Conservation (phyloP, 1,284 basidiomycete genomes). For the Ustilago trichophora region DNA sequence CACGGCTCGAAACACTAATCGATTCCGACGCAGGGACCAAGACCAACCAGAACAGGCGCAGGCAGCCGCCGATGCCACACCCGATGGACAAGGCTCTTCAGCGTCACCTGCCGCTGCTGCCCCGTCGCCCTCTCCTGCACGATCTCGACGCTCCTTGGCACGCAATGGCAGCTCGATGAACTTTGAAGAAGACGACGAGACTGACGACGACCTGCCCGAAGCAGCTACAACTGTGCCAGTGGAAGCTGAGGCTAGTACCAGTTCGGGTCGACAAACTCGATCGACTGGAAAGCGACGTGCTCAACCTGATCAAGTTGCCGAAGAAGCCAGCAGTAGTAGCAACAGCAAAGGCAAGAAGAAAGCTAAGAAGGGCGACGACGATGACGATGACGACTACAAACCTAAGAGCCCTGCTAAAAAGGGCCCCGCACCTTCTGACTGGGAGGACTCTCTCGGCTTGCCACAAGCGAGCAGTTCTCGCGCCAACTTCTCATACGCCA, state of each 20-base stretch:
- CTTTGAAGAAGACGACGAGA: slow-evolving; percentile 72
- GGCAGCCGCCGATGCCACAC: slow-evolving; percentile 49
- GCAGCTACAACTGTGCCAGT: slow-evolving; percentile 52
- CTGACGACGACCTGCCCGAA: slow-evolving; percentile 72
- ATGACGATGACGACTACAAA: slow-evolving; percentile 67
- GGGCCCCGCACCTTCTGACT: slow-evolving; percentile 73
- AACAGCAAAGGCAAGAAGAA: slow-evolving; percentile 69
- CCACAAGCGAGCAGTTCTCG: slow-evolving; percentile 71
- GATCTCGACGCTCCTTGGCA: slow-evolving; percentile 18
- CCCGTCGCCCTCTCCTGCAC: slow-evolving; percentile 3
- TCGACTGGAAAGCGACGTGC: slow-evolving; percentile 25
- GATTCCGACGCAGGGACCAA: slow-evolving; percentile 53
- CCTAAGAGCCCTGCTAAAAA: slow-evolving; percentile 70
- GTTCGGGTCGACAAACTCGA: slow-evolving; percentile 67
- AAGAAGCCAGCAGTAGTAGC: slow-evolving; percentile 68
- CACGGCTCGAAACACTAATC: slow-evolving; percentile 74
- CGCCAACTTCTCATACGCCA: slow-evolving; percentile 52
- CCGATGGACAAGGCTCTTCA: slow-evolving; percentile 34
- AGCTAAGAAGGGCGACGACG: slow-evolving; percentile 22
- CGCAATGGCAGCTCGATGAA: slow-evolving; percentile 62
- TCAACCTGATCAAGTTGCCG: slow-evolving; percentile 5
- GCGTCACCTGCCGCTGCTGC: slow-evolving; percentile 8
- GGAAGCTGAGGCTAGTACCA: slow-evolving; percentile 10
- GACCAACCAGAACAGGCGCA: slow-evolving; percentile 68
- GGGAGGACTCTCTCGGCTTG: slow-evolving; percentile 45